phyloP scores from a whole-genome alignment of 495 filamentous ascomycete species.

The Xeromyces bisporus region DNA sequence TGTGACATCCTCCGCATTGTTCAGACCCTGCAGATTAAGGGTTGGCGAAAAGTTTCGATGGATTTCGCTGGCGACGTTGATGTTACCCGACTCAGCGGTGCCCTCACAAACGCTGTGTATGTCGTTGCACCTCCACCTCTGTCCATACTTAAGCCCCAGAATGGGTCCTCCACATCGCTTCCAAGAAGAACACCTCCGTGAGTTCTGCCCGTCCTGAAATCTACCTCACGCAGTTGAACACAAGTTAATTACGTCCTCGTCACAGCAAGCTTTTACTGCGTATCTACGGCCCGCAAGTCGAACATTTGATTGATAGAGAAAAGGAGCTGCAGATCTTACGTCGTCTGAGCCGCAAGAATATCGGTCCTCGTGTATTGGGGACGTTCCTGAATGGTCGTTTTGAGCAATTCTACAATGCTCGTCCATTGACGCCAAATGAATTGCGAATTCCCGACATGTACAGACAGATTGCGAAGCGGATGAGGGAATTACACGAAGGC shows the following conservation, averaged over 20 bases:
- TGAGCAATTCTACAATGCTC: constrained; percentile 78
- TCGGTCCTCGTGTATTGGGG: constrained; percentile 82
- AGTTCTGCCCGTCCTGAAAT: constrained; percentile 6
- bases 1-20: constrained; percentile 73
- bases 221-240: background rate
- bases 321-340: constrained; percentile 76
- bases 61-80: constrained; percentile 54
- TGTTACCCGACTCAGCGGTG: constrained; percentile 77
- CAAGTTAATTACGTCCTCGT: constrained; percentile 4
- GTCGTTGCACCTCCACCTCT: constrained; percentile 69
- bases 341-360: constrained; percentile 75
- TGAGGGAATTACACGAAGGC: constrained; percentile 90
- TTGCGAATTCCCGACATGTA: constrained; percentile 68
- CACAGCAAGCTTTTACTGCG: constrained; percentile 67
- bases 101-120: constrained; percentile 91
- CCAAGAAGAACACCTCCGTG: constrained; percentile 38
- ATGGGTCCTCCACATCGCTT: constrained; percentile 17
- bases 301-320: constrained; percentile 87
- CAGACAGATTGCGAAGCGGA: constrained; percentile 91
- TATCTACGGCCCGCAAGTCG: constrained; percentile 90
- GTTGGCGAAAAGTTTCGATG: constrained; percentile 73
- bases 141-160: constrained; percentile 19
- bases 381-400: constrained; percentile 95
- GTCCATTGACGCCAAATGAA: constrained; percentile 57
- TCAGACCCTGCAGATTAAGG: constrained; percentile 76